Percentiles rank a stretch among this genome's conserved stretches.
These are phyloP conservation scores for Paramecium sexaurelia DNA, from an alignment of 73 alveolate genomes.

Conservation along the genomic window DNA sequence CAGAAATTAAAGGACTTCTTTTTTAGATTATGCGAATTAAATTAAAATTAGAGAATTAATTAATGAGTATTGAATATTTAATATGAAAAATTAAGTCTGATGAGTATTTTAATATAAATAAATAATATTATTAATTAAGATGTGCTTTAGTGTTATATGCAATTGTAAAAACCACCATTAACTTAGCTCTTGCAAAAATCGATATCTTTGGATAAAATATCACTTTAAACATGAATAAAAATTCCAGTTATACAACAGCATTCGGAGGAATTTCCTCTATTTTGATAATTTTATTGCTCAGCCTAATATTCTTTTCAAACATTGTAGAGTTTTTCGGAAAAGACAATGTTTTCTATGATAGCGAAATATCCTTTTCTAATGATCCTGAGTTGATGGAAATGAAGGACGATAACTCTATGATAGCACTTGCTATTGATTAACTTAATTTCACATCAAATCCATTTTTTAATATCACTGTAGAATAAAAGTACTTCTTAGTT, in stretches of 20 bases:
- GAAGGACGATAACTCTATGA: background rate
- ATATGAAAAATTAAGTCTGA: background rate
- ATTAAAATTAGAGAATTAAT: too few relatives aligned
- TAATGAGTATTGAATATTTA: too few relatives aligned
- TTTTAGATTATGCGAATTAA: too few relatives aligned
- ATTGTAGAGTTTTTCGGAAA: background rate
- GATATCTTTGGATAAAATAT: background rate
- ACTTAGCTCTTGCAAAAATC: background rate
- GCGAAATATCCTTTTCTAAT: background rate
- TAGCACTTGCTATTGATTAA: constrained; percentile 4
- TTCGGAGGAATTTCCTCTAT: background rate
- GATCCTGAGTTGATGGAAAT: background rate
- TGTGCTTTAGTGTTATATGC: background rate
- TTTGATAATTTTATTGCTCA: background rate
- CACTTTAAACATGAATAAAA: background rate
- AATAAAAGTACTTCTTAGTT: background rate
- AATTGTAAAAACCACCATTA: background rate
- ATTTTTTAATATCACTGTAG: background rate
- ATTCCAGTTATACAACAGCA: background rate
- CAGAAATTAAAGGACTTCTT: too few relatives aligned
- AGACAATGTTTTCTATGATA: background rate
- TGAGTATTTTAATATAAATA: background rate
- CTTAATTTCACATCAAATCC: constrained; percentile 17
- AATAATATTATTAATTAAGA: background rate
- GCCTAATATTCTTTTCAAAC: background rate